Conservation (phyloP, 495 filamentous ascomycete genomes). For the Neurospora sublineolata region DNA sequence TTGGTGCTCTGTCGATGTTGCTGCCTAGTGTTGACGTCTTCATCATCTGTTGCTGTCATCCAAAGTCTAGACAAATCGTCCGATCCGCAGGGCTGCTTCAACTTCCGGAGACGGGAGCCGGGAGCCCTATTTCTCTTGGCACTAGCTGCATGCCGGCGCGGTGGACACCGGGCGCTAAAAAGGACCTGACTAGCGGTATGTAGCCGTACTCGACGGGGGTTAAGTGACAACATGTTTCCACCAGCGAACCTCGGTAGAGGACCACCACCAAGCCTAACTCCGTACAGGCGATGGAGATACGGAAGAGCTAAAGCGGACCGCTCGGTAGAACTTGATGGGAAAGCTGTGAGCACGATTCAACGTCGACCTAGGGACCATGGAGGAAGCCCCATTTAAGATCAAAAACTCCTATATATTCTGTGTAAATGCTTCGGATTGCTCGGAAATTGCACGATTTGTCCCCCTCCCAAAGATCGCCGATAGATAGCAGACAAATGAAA, state of each 20-base stretch:
- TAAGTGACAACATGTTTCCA: neutral
- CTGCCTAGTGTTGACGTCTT: neutral
- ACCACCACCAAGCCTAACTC: neutral
- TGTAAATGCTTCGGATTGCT: neutral
- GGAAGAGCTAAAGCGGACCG: neutral
- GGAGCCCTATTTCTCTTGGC: neutral
- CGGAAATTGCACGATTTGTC: neutral
- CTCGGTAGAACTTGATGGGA: neutral
- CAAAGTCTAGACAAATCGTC: neutral
- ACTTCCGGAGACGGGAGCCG: neutral
- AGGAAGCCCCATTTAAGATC: neutral
- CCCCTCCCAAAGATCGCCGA: neutral
- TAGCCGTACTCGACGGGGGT: neutral
- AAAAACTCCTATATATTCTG: neutral
- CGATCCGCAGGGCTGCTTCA: neutral
- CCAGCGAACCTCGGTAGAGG: neutral
- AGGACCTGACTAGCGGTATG: neutral
- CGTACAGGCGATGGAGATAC: neutral
- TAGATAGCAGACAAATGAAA: neutral
- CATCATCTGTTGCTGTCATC: neutral
- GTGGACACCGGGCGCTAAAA: neutral
- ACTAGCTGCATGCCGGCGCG: neutral
- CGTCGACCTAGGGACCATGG: neutral
- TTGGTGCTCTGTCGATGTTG: neutral
- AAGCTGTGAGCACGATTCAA: neutral